A percentile compares a stretch with the other conserved stretches of the same genome.
Conservation (phyloP, 1,284 basidiomycete species). For the Phellopilus nigrolimitatus region DNA sequence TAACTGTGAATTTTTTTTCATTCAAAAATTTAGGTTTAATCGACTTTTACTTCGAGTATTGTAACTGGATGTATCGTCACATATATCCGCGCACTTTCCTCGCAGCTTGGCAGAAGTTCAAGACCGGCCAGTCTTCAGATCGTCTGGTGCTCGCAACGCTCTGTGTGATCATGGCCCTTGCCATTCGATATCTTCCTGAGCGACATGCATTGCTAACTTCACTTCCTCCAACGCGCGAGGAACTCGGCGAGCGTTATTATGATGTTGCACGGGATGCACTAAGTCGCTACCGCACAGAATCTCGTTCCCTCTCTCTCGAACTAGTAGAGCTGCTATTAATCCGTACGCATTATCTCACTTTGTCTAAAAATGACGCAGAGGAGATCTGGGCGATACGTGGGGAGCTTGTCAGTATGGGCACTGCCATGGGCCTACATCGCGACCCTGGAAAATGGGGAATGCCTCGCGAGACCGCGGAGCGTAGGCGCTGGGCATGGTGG, state of each 20-base stretch:
- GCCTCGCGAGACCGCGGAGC: slow-evolving; percentile 60
- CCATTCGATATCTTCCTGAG: slow-evolving; percentile 64
- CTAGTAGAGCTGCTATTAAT: slow-evolving; percentile 69
- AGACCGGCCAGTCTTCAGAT: slow-evolving; percentile 57
- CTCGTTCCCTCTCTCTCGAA: slow-evolving; percentile 63
- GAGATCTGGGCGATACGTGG: slow-evolving; percentile 74
- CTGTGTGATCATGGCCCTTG: slow-evolving; percentile 65
- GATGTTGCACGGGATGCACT: slow-evolving; percentile 60
- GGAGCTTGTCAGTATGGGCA: slow-evolving; percentile 67
- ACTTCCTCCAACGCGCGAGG: slow-evolving; percentile 42
- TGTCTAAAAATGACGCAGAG: slow-evolving; percentile 69
- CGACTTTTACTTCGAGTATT: slow-evolving; percentile 74
- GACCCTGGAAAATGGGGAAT: slow-evolving; percentile 73
- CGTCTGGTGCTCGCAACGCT: slow-evolving; percentile 66
- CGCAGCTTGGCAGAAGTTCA: slow-evolving; percentile 67
- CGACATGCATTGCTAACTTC: slow-evolving; percentile 50
- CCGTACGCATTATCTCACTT: slow-evolving; percentile 63
- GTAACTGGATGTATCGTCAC: slow-evolving; percentile 80
- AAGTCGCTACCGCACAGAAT: slow-evolving; percentile 55
- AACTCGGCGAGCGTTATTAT: slow-evolving; percentile 59
- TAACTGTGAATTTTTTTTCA: background rate
- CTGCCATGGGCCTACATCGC: slow-evolving; percentile 79
- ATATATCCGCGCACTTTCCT: slow-evolving; percentile 59
- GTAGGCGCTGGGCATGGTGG: slow-evolving; percentile 84
- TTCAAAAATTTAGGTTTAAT: slow-evolving; percentile 43